A percentile compares a stretch with the other conserved stretches of the same genome.
Evolutionary conservation across 2,329 filamentous ascomycete species (phyloP).

Genomic region (Trematosphaeria pertusa): DNA sequence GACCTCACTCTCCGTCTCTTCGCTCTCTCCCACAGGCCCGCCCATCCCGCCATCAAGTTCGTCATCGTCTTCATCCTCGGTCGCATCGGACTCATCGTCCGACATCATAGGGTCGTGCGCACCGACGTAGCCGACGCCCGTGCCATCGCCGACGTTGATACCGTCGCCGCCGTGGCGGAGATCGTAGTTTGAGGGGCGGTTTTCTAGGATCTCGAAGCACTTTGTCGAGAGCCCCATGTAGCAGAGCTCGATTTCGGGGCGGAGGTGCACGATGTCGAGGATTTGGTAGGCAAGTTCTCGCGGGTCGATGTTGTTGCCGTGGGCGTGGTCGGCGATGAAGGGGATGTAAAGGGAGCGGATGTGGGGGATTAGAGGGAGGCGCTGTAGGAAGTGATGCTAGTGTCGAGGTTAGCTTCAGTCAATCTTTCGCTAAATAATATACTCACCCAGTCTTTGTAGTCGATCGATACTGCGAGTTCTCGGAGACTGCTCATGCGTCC

Average conservation of each 20-base stretch:
- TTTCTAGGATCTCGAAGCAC: slow-evolving; percentile 83
- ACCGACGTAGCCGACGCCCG: slow-evolving; percentile 33
- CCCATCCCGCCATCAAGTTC: slow-evolving; percentile 60
- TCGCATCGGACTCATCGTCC: slow-evolving; percentile 48
- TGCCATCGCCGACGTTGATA: slow-evolving; percentile 26
- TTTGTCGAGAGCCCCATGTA: slow-evolving; percentile 79
- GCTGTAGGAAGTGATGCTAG: slow-evolving; percentile 79
- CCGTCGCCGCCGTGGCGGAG: slow-evolving; percentile 40
- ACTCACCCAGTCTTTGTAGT: slow-evolving; percentile 80
- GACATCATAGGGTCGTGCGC: slow-evolving; percentile 41
- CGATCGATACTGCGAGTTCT: slow-evolving; percentile 75
- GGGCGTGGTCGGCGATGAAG: slow-evolving; percentile 68
- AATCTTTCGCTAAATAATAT: neutral
- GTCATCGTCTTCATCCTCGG: slow-evolving; percentile 57
- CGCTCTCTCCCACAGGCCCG: slow-evolving; percentile 51
- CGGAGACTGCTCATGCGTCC: slow-evolving; percentile 75
- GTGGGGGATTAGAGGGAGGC: slow-evolving; percentile 73
- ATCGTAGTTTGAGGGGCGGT: slow-evolving; percentile 56
- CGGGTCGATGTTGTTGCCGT: slow-evolving; percentile 63
- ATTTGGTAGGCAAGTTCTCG: slow-evolving; percentile 78
- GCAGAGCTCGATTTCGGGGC: slow-evolving; percentile 77
- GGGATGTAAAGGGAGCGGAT: slow-evolving; percentile 75
- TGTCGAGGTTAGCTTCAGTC: slow-evolving; percentile 14
- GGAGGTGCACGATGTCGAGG: slow-evolving; percentile 77
- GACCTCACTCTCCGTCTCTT: slow-evolving; percentile 39